phyloP scores from a whole-genome alignment of 345 rosid species.

The Pistacia atlantica region DNA sequence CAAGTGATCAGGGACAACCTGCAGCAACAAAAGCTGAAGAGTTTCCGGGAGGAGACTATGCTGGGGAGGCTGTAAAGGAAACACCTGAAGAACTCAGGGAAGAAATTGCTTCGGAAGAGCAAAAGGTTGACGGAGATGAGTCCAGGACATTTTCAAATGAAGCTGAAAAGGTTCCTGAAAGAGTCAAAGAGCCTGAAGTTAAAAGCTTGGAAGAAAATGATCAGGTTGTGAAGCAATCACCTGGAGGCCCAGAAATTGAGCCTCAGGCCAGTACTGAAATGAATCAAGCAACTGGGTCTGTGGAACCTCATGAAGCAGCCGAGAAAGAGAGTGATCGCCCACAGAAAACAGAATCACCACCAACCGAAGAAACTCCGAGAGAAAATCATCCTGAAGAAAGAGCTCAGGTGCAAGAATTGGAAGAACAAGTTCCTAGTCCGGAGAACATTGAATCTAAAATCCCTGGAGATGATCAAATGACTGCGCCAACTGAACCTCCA shows the following conservation, averaged over 20 bases:
- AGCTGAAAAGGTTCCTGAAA: constrained; percentile 26
- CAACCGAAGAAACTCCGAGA: constrained; percentile 5
- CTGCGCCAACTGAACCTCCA: constrained; percentile 5
- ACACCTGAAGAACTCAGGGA: constrained; percentile 2
- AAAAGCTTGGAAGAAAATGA: constrained; percentile 14
- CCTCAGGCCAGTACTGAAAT: constrained; percentile 5
- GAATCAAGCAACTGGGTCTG: neutral
- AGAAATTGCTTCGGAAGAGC: neutral
- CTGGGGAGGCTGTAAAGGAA: neutral
- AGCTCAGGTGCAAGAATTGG: neutral
- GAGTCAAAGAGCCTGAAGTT: constrained; percentile 4
- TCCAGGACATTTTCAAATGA: neutral
- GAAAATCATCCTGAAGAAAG: constrained; percentile 18
- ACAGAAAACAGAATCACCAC: neutral
- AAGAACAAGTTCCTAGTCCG: neutral
- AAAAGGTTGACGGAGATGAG: constrained; percentile 14
- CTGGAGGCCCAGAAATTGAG: neutral
- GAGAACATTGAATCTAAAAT: constrained; percentile 1
- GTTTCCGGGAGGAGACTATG: constrained; percentile 10
- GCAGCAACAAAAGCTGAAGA: constrained; percentile 9
- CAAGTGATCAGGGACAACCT: neutral
- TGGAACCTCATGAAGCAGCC: constrained; percentile 7
- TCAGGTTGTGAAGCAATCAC: constrained; percentile 4
- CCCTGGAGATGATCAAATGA: constrained; percentile 7
- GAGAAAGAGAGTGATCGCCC: constrained; percentile 7